These are phyloP conservation scores for Clonostachys sp. DNA, from an alignment of 2,329 filamentous ascomycete species.

Conservation along the genomic window DNA sequence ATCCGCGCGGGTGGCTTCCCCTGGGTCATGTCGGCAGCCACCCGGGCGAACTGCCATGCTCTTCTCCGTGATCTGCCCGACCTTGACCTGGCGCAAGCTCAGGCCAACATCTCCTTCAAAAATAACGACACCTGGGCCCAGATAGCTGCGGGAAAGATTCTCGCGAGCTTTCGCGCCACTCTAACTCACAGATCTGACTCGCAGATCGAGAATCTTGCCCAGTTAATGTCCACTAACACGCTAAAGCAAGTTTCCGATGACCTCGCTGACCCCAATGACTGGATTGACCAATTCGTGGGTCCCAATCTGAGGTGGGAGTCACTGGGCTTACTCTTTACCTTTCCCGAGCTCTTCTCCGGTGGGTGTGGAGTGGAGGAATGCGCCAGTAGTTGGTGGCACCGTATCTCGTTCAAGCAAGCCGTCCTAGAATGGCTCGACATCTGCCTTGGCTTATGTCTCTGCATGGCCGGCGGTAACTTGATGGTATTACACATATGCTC, in stretches of 20 bases:
- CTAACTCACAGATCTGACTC: conserved; percentile 15
- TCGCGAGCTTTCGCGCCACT: conserved; percentile 23
- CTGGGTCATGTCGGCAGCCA: conserved; percentile 1
- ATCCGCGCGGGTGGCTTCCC: not conserved
- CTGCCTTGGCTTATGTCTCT: conserved; percentile 16
- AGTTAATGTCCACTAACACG: conserved; percentile 29
- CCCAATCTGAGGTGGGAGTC: conserved; percentile 35
- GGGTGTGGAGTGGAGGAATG: not conserved
- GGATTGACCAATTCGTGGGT: conserved; percentile 31
- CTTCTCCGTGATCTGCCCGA: conserved; percentile 29
- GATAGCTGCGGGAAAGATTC: conserved; percentile 15
- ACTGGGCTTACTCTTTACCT: conserved; percentile 26
- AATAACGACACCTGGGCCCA: conserved; percentile 22
- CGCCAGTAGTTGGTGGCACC: not conserved
- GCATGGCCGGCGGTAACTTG: conserved; percentile 16
- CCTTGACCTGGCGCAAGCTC: conserved; percentile 8
- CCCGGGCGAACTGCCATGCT: conserved; percentile 13
- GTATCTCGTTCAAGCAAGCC: not conserved
- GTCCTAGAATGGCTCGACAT: conserved; percentile 15
- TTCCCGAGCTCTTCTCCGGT: not conserved
- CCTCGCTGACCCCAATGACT: conserved; percentile 23
- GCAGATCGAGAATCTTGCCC: conserved; percentile 27
- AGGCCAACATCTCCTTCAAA: not conserved
- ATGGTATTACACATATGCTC: conserved; percentile 22
- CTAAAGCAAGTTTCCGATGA: conserved; percentile 25